These are phyloP conservation scores for Populus tremula DNA, from an alignment of 345 rosid species.

Conservation along the genomic window DNA sequence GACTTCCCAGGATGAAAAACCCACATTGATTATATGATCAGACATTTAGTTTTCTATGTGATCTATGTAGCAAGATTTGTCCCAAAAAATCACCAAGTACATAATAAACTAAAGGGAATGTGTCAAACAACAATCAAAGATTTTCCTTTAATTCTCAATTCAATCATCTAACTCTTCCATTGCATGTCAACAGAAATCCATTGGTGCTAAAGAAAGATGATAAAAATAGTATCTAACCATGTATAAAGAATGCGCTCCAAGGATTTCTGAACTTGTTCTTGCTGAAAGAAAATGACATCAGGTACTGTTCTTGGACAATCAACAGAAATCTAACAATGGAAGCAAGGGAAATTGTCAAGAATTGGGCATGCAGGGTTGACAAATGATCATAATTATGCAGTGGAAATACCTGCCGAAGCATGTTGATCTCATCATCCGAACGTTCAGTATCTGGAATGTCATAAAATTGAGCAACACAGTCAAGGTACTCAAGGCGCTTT, in stretches of 20 bases:
- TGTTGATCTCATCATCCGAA: constrained; percentile 90
- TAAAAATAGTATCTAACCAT: constrained; percentile 51
- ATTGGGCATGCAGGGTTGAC: not conserved
- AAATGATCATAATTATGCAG: constrained; percentile 1
- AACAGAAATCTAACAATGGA: constrained; percentile 71
- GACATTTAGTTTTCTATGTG: not conserved
- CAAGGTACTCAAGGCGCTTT: constrained; percentile 90
- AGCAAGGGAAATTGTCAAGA: constrained; percentile 16
- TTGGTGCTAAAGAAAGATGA: not conserved
- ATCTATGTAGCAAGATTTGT: not conserved
- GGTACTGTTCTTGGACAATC: constrained; percentile 99
- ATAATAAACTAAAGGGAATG: not conserved
- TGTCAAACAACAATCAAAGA: not conserved
- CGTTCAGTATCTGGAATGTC: constrained; percentile 96
- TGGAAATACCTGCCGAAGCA: constrained; percentile 87
- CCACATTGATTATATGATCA: not conserved
- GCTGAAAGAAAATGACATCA: constrained; percentile 91
- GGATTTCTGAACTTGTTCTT: constrained; percentile 91
- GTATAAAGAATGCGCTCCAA: constrained; percentile 97
- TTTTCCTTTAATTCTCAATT: not conserved
- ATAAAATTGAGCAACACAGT: constrained; percentile 88
- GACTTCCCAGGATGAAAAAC: not conserved
- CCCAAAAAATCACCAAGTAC: not conserved
- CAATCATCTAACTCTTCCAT: not conserved
- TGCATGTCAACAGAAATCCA: not conserved